Evolutionary conservation across 2,329 filamentous ascomycete genomes (phyloP).

Genomic region (Karstenula rhodostoma): DNA sequence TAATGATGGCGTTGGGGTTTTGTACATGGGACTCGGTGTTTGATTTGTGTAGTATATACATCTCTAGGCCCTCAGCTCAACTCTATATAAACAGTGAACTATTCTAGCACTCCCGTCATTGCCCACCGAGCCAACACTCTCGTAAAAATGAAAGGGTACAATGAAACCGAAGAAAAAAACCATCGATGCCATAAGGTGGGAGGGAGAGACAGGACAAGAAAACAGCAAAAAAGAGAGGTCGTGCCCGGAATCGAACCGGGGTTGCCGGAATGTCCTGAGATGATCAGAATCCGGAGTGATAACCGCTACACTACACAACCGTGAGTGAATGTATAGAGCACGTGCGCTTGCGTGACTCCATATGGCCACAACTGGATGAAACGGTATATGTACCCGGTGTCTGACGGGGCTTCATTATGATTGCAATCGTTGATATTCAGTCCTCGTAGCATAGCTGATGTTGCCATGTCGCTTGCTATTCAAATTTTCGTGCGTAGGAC

Average conservation of each 20-base stretch:
- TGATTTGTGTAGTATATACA: background rate
- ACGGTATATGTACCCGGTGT: background rate
- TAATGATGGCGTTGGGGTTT: background rate
- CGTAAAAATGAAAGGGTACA: too few relatives aligned
- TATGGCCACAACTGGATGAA: background rate
- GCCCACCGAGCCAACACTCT: too few relatives aligned
- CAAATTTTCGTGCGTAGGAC: conserved; percentile 1
- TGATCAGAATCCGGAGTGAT: conserved; percentile 13
- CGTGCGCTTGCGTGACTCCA: background rate
- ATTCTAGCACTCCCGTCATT: background rate
- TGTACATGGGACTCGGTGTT: background rate
- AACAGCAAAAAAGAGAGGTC: conserved; percentile 2
- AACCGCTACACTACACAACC: conserved; percentile 14
- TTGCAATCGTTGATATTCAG: background rate
- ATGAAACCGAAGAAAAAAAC: too few relatives aligned
- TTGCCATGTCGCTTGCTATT: background rate
- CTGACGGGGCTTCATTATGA: too few relatives aligned
- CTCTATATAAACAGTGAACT: background rate
- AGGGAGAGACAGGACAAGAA: too few relatives aligned
- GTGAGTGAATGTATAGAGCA: background rate
- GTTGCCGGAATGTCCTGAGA: conserved; percentile 10
- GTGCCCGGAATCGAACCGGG: conserved; percentile 14
- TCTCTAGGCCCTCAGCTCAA: background rate
- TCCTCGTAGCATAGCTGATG: too few relatives aligned
- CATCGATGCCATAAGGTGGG: too few relatives aligned